Evolutionary conservation across 2,329 filamentous ascomycete genomes (phyloP).

Genomic region (Dothiorella sarmentorum): DNA sequence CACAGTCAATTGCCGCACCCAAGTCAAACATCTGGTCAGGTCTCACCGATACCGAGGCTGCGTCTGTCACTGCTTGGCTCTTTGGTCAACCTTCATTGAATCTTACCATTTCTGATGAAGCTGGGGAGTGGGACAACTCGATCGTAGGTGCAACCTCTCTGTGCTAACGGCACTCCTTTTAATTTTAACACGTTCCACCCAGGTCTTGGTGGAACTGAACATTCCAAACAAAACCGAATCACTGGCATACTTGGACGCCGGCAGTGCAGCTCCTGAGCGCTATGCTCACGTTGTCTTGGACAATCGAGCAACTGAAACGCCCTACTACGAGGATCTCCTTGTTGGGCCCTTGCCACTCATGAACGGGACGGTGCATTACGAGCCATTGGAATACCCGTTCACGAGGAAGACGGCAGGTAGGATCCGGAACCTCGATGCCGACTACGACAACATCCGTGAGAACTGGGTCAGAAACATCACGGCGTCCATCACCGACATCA

Average conservation of each 20-base stretch:
- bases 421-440: constrained; percentile 42
- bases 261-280: constrained; percentile 35
- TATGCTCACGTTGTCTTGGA: constrained; percentile 47
- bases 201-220: constrained; percentile 36
- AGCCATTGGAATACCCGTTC: constrained; percentile 25
- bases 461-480: constrained; percentile 39
- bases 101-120: constrained; percentile 35
- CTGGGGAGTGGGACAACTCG: constrained; percentile 38
- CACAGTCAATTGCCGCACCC: constrained; percentile 30
- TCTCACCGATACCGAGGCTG: constrained; percentile 39
- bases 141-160: constrained; percentile 17
- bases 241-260: constrained; percentile 44
- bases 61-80: constrained; percentile 39
- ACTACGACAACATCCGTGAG: constrained; percentile 26
- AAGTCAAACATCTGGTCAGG: constrained; percentile 43
- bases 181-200: not conserved
- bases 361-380: constrained; percentile 36
- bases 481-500: constrained; percentile 41
- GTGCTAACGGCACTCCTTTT: constrained; percentile 23
- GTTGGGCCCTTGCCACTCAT: constrained; percentile 50
- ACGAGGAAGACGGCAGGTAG: constrained; percentile 35
- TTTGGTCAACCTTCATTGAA: constrained; percentile 42
- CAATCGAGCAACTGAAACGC: constrained; percentile 30
- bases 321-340: constrained; percentile 44
- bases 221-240: constrained; percentile 51